A percentile compares a stretch with the other conserved stretches of the same genome.
Conservation (phyloP, 2,329 filamentous ascomycete species). For the Rhexocercosporidium sp. region DNA sequence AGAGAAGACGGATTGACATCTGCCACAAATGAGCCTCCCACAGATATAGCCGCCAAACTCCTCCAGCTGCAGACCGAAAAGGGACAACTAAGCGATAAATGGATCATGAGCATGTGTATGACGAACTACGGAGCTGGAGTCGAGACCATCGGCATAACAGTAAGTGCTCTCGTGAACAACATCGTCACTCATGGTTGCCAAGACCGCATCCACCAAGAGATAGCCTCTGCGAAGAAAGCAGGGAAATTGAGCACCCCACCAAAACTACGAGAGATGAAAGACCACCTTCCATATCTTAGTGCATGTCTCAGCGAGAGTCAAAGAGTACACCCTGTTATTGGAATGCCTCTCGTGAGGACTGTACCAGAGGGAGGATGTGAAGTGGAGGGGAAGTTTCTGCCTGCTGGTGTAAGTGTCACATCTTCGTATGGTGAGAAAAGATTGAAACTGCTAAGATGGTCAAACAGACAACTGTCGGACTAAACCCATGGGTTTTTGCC, state of each 20-base stretch:
- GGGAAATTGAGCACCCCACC: conserved; percentile 20
- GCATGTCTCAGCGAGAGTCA: conserved; percentile 54
- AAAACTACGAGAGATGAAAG: conserved; percentile 30
- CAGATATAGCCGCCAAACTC: conserved; percentile 21
- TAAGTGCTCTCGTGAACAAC: conserved; percentile 32
- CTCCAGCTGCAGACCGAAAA: conserved; percentile 18
- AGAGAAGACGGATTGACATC: background rate
- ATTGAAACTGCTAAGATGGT: background rate
- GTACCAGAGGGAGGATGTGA: conserved; percentile 40
- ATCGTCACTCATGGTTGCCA: conserved; percentile 30
- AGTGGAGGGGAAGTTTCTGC: conserved; percentile 44
- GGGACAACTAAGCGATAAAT: conserved; percentile 18
- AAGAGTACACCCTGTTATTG: conserved; percentile 51
- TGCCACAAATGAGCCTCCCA: background rate
- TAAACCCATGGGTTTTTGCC: conserved; percentile 48
- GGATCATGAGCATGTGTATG: conserved; percentile 14
- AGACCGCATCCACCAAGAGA: conserved; percentile 40
- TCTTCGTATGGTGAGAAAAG: too few species aligned
- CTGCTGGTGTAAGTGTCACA: conserved; percentile 51
- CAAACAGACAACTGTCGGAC: conserved; percentile 49
- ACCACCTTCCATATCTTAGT: conserved; percentile 49
- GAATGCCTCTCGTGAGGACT: conserved; percentile 49
- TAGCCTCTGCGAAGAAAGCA: conserved; percentile 31
- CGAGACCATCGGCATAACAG: conserved; percentile 52
- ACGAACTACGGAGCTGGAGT: conserved; percentile 47